A percentile compares a stretch with the other conserved stretches of the same genome.
phyloP scores from a whole-genome alignment of 1,139 yeast genomes.

The Geotrichum restrictum region DNA sequence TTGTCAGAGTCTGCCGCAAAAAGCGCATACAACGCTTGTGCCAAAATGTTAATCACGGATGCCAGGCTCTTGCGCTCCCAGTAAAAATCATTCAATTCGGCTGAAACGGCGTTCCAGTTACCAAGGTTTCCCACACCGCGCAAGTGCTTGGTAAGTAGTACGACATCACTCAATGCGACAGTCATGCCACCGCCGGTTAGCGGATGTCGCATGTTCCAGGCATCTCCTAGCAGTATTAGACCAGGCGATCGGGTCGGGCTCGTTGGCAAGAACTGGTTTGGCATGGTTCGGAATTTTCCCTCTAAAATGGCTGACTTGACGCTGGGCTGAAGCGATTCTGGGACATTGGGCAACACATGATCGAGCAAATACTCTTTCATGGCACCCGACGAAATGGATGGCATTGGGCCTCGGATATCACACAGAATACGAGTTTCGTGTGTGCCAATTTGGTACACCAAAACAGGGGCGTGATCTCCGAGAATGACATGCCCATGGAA shows the following conservation, averaged over 20 bases:
- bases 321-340: conserved; percentile 59
- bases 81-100: conserved; percentile 69
- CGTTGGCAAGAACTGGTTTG: conserved; percentile 88
- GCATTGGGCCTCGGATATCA: conserved; percentile 78
- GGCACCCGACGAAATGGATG: conserved; percentile 58
- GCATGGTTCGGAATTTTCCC: conserved; percentile 71
- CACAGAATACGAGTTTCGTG: conserved; percentile 83
- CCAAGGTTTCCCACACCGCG: conserved; percentile 32
- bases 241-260: conserved; percentile 61
- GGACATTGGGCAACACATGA: conserved; percentile 66
- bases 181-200: conserved; percentile 99
- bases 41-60: conserved; percentile 81
- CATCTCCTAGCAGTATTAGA: conserved; percentile 83
- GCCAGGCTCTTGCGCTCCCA: conserved; percentile 71
- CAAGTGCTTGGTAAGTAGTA: conserved; percentile 56
- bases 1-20: conserved; percentile 80
- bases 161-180: conserved; percentile 89
- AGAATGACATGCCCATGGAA: conserved; percentile 86
- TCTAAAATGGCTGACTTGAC: conserved; percentile 55
- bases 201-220: conserved; percentile 97
- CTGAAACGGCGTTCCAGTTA: conserved; percentile 50
- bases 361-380: conserved; percentile 56
- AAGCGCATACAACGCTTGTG: conserved; percentile 82
- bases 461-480: conserved; percentile 80
- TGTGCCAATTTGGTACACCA: conserved; percentile 81